phyloP scores from a whole-genome alignment of 2,329 filamentous ascomycete genomes.

The Colletotrichum lentis region DNA sequence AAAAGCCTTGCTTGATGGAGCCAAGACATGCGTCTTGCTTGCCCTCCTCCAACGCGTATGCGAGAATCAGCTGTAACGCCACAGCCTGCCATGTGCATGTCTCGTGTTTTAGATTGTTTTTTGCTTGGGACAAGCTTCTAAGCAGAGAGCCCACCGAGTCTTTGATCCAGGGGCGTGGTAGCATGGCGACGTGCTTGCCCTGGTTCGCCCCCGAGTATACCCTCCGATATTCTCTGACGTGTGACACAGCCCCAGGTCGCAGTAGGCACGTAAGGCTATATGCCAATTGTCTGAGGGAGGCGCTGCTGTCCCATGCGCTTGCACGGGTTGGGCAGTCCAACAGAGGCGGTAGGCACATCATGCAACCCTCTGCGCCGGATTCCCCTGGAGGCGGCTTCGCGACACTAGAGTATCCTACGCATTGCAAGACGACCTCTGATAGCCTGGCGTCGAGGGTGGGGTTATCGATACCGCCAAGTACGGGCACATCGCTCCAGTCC shows the following conservation, averaged over 20 bases:
- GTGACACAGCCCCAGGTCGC: conserved; percentile 35
- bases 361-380: conserved; percentile 41
- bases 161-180: conserved; percentile 21
- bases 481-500: conserved; percentile 30
- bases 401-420: conserved; percentile 46
- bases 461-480: conserved; percentile 6
- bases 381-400: conserved; percentile 43
- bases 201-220: conserved; percentile 40
- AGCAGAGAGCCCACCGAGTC: conserved; percentile 31
- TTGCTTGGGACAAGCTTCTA: conserved; percentile 40
- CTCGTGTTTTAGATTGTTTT: conserved; percentile 39
- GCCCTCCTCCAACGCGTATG: conserved; percentile 41
- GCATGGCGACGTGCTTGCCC: conserved; percentile 29
- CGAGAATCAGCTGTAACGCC: conserved; percentile 33
- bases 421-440: conserved; percentile 51
- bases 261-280: conserved; percentile 55
- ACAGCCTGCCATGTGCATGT: conserved; percentile 29
- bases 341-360: conserved; percentile 72
- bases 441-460: conserved; percentile 49
- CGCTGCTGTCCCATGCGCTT: conserved; percentile 66
- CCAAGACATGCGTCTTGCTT: conserved; percentile 45
- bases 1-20: conserved; percentile 32
- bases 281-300: conserved; percentile 59
- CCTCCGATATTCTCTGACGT: conserved; percentile 50
- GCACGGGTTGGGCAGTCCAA: conserved; percentile 63